Evolutionary conservation across 768 basidiomycete species (phyloP).

Genomic region (Suillus subaureus): DNA sequence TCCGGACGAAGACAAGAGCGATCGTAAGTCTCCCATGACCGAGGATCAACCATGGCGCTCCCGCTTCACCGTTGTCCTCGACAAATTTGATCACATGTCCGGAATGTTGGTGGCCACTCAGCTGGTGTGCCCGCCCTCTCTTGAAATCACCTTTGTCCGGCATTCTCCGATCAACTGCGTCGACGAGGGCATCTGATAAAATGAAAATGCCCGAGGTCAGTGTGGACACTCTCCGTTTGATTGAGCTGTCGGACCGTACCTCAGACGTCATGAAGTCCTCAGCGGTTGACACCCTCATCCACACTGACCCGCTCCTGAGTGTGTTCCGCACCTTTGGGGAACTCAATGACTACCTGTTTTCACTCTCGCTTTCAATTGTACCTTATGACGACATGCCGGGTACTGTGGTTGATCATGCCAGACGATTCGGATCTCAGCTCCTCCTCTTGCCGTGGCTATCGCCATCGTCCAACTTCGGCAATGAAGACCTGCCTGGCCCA

Average conservation of each 20-base stretch:
- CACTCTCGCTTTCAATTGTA: slow-evolving; percentile 75
- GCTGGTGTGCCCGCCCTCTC: slow-evolving; percentile 56
- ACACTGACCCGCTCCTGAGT: slow-evolving; percentile 70
- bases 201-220: slow-evolving; percentile 19
- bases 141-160: slow-evolving; percentile 1
- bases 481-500: slow-evolving; percentile 26
- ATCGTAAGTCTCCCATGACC: background rate
- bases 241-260: slow-evolving; percentile 88
- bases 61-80: slow-evolving; percentile 84
- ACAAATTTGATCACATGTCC: slow-evolving; percentile 86
- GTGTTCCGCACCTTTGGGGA: slow-evolving; percentile 79
- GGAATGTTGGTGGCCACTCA: slow-evolving; percentile 90
- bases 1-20: background rate
- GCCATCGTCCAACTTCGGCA: slow-evolving; percentile 35
- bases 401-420: slow-evolving; percentile 62
- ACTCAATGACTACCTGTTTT: slow-evolving; percentile 67
- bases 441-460: slow-evolving; percentile 84
- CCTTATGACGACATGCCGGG: slow-evolving; percentile 71
- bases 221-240: slow-evolving; percentile 81
- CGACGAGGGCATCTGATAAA: slow-evolving; percentile 9
- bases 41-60: slow-evolving; percentile 20
- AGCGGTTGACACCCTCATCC: slow-evolving; percentile 68
- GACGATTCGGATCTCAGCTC: slow-evolving; percentile 63
- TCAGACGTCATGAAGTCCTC: slow-evolving; percentile 85
- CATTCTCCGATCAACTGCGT: background rate